These are phyloP conservation scores for Echium plantagineum DNA, from an alignment of 257 asterid genomes.

Conservation along the genomic window DNA sequence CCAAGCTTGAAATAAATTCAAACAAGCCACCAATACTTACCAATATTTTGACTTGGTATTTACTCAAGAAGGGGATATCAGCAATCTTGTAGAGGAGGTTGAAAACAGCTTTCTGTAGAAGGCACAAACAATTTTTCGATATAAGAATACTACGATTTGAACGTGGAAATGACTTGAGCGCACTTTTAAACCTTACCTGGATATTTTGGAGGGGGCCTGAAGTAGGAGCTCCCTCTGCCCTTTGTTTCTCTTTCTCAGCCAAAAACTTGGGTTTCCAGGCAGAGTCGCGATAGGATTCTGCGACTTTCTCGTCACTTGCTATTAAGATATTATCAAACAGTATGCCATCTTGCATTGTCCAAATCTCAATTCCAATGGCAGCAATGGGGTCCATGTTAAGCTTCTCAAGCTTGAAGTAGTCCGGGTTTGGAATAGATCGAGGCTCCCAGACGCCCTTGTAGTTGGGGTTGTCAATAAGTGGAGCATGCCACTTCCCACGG, in stretches of 20 bases:
- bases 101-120: no score
- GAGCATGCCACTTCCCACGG: constrained; percentile 89
- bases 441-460: constrained; percentile 99
- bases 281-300: constrained; percentile 49
- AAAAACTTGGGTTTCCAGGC: constrained; percentile 80
- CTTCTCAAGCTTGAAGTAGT: constrained; percentile 61
- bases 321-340: constrained; percentile 82
- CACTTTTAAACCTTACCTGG: constrained; percentile 37
- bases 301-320: constrained; percentile 49
- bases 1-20: not conserved
- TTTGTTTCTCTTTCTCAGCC: constrained; percentile 68
- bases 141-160: not conserved
- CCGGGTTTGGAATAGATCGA: constrained; percentile 66
- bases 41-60: constrained; percentile 60
- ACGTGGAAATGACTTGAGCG: not conserved
- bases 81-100: constrained; percentile 79
- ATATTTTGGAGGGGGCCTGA: constrained; percentile 66
- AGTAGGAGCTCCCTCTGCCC: constrained; percentile 48
- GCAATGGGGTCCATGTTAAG: constrained; percentile 92
- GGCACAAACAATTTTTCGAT: not conserved
- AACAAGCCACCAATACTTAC: constrained; percentile 17
- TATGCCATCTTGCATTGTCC: constrained; percentile 97
- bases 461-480: constrained; percentile 72
- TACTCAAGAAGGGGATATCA: constrained; percentile 72
- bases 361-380: constrained; percentile 90